These are phyloP conservation scores for Mariannaea sp. DNA, from an alignment of 2,329 filamentous ascomycete genomes.

Conservation along the genomic window DNA sequence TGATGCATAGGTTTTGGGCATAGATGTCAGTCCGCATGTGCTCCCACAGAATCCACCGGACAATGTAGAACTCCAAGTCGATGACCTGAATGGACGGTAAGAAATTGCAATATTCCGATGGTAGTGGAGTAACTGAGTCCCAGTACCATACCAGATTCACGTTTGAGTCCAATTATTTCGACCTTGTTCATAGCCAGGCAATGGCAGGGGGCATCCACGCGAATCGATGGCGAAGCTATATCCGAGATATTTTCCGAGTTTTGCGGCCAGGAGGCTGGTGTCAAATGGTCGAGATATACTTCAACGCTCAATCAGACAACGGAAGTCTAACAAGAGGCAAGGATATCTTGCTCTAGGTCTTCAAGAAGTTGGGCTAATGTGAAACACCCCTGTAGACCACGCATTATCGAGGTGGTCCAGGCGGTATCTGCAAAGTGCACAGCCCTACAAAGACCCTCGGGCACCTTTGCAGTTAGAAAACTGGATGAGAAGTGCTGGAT, in stretches of 20 bases:
- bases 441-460: slow-evolving; percentile 68
- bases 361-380: slow-evolving; percentile 8
- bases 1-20: slow-evolving; percentile 64
- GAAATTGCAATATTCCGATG: not conserved
- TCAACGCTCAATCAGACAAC: slow-evolving; percentile 84
- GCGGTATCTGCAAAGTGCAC: slow-evolving; percentile 64
- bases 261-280: slow-evolving; percentile 80
- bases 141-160: slow-evolving; percentile 56
- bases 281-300: slow-evolving; percentile 87
- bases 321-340: slow-evolving; percentile 71
- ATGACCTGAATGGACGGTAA: slow-evolving; percentile 70
- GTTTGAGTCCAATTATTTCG: slow-evolving; percentile 73
- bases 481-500: slow-evolving; percentile 65
- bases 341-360: slow-evolving; percentile 20
- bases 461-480: slow-evolving; percentile 63
- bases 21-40: slow-evolving; percentile 75
- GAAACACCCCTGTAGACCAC: slow-evolving; percentile 53
- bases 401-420: slow-evolving; percentile 71
- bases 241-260: slow-evolving; percentile 74
- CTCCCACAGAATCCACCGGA: slow-evolving; percentile 65
- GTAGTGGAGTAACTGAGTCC: slow-evolving; percentile 13
- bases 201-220: slow-evolving; percentile 73
- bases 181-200: slow-evolving; percentile 80
- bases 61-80: slow-evolving; percentile 73
- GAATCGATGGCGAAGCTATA: slow-evolving; percentile 74